Percentiles rank a stretch among this genome's conserved stretches.
Conservation (phyloP, 306 rosid species). For the Trifolium dubium region DNA sequence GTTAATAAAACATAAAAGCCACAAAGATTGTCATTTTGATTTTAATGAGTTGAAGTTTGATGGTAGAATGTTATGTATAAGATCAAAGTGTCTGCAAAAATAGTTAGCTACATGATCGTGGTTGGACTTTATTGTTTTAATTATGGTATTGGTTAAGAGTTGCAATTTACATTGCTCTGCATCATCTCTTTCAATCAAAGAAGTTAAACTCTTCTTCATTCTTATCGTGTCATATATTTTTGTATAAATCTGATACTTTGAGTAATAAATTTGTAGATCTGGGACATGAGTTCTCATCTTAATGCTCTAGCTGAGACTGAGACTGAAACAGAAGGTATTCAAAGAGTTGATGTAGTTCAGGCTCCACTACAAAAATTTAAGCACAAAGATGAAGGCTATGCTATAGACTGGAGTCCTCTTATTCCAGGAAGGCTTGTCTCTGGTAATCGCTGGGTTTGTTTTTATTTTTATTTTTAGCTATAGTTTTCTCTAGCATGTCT, state of each 20-base stretch:
- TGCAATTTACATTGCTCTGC: slow-evolving; percentile 13
- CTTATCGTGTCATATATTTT: not conserved
- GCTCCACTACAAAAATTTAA: slow-evolving; percentile 63
- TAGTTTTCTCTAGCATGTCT: slow-evolving; percentile 15
- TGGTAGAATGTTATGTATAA: too few species aligned
- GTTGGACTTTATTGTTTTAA: not conserved
- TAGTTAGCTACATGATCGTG: not conserved
- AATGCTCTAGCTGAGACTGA: slow-evolving; percentile 79
- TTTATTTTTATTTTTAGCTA: slow-evolving; percentile 8
- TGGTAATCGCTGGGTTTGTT: slow-evolving; percentile 50
- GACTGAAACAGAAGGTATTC: slow-evolving; percentile 68
- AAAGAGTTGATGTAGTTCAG: slow-evolving; percentile 73
- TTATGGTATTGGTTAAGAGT: slow-evolving; percentile 12
- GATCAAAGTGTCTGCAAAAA: not conserved
- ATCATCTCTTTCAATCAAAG: slow-evolving; percentile 12
- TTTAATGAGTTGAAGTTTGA: too few species aligned
- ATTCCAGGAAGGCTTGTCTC: slow-evolving; percentile 82
- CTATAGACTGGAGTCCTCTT: slow-evolving; percentile 89
- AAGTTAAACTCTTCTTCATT: slow-evolving; percentile 1
- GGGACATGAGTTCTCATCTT: slow-evolving; percentile 90
- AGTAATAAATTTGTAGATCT: slow-evolving; percentile 56
- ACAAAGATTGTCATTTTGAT: too few species aligned
- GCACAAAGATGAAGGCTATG: slow-evolving; percentile 93
- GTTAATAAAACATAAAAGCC: too few species aligned
- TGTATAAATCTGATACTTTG: slow-evolving; percentile 37